Conservation (phyloP, 164 flowering plant genomes). For the Macadamia integrifolia region DNA sequence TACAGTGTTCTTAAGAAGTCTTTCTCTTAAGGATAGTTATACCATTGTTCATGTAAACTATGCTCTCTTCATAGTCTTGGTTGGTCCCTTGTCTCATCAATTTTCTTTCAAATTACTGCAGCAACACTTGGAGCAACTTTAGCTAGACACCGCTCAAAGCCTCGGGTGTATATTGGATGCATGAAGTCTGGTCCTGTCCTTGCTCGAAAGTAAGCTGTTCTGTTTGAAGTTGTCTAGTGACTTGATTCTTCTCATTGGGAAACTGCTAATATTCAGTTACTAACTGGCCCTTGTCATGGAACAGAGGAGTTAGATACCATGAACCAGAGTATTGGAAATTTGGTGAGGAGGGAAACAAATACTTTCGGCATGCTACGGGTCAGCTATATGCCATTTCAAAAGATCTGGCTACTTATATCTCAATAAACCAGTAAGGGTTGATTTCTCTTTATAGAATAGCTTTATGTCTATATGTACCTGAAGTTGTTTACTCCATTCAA, state of each 20-base stretch:
- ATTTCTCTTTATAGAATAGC: neutral
- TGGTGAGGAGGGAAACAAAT: conserved; percentile 61
- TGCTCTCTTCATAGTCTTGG: neutral
- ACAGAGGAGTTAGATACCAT: conserved; percentile 65
- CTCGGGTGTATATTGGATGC: conserved; percentile 70
- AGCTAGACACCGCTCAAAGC: conserved; percentile 35
- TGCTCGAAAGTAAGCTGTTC: conserved; percentile 44
- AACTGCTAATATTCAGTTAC: neutral
- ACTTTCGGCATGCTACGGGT: conserved; percentile 82
- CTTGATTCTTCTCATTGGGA: neutral
- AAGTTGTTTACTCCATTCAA: neutral
- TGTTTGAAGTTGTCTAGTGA: neutral
- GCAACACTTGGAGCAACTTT: conserved; percentile 49
- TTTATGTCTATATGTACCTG: neutral
- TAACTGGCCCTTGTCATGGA: conserved; percentile 1
- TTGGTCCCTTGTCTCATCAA: neutral
- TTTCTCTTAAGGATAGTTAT: neutral
- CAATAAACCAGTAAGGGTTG: conserved; percentile 46
- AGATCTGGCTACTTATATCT: conserved; percentile 59
- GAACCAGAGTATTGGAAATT: conserved; percentile 82
- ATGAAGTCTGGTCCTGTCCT: conserved; percentile 88
- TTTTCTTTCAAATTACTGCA: conserved; percentile 18
- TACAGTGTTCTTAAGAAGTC: neutral
- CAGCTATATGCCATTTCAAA: conserved; percentile 68
- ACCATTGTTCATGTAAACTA: neutral